Evolutionary conservation across 306 rosid genomes (phyloP).

Genomic region (Inga laurina): DNA sequence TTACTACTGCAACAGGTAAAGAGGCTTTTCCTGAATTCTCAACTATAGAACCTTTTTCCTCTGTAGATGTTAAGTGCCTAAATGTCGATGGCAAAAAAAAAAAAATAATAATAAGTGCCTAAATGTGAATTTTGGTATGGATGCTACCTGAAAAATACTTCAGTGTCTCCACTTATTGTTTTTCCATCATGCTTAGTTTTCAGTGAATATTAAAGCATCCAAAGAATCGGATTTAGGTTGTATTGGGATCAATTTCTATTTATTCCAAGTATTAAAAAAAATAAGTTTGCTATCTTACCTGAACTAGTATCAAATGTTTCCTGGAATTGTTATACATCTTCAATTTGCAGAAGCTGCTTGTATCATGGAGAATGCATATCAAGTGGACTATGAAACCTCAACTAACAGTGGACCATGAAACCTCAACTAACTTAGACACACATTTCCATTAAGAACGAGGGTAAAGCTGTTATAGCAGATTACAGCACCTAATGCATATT

Average conservation of each 20-base stretch:
- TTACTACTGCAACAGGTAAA: constrained; percentile 91
- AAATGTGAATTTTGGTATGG: neutral
- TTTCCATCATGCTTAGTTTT: neutral
- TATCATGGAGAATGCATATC: neutral
- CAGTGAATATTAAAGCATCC: neutral
- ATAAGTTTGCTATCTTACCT: neutral
- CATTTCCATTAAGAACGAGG: neutral
- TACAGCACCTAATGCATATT: neutral
- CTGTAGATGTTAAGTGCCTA: neutral
- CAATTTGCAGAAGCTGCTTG: neutral
- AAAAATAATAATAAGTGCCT: too few species aligned
- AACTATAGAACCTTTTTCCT: constrained; percentile 8
- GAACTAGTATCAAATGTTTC: neutral
- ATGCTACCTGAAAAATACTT: neutral
- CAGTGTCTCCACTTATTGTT: neutral
- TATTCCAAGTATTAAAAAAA: neutral
- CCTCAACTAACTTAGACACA: neutral
- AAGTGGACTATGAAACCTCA: neutral
- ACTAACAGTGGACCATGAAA: neutral
- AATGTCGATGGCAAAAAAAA: too few species aligned
- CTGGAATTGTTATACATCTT: neutral
- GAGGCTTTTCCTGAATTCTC: constrained; percentile 21
- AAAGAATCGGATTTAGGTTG: neutral
- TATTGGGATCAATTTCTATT: neutral
- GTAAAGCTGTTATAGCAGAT: neutral